These are phyloP conservation scores for Nakazawaea wickerhamii DNA, from an alignment of 805 yeast species.

Conservation along the genomic window DNA sequence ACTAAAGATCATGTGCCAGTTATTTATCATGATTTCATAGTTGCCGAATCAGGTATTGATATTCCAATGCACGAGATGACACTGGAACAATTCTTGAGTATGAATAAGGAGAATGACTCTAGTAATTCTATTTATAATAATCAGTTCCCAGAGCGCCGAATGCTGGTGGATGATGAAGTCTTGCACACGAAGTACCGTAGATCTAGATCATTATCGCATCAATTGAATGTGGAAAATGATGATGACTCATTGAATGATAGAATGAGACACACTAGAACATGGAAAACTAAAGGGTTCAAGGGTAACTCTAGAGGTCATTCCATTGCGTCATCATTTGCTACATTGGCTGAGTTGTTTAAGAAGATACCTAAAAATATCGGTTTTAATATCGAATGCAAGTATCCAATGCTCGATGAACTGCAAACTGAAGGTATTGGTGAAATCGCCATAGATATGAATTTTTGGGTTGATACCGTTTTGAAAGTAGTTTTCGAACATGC, in stretches of 20 bases:
- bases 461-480: slow-evolving; percentile 84
- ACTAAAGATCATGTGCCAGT: slow-evolving; percentile 91
- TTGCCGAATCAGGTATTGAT: slow-evolving; percentile 93
- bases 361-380: slow-evolving; percentile 82
- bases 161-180: slow-evolving; percentile 26
- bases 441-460: slow-evolving; percentile 74
- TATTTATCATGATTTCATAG: slow-evolving; percentile 89
- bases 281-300: slow-evolving; percentile 79
- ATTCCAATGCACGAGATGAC: slow-evolving; percentile 94
- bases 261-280: slow-evolving; percentile 85
- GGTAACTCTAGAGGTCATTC: slow-evolving; percentile 90
- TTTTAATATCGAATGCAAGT: slow-evolving; percentile 90
- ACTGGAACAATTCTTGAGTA: slow-evolving; percentile 75
- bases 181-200: slow-evolving; percentile 22
- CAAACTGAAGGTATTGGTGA: slow-evolving; percentile 85
- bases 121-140: background rate
- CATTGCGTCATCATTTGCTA: slow-evolving; percentile 88
- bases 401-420: slow-evolving; percentile 93
- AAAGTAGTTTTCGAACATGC: slow-evolving; percentile 73
- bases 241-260: slow-evolving; percentile 44
- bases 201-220: slow-evolving; percentile 34
- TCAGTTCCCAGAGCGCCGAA: slow-evolving; percentile 14
- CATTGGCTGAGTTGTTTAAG: slow-evolving; percentile 76
- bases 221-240: slow-evolving; percentile 27
- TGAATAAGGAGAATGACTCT: slow-evolving; percentile 25